A percentile compares a stretch with the other conserved stretches of the same genome.
These are phyloP conservation scores for Trichoderma sp. DNA, from an alignment of 2,329 filamentous ascomycete genomes.

Conservation along the genomic window DNA sequence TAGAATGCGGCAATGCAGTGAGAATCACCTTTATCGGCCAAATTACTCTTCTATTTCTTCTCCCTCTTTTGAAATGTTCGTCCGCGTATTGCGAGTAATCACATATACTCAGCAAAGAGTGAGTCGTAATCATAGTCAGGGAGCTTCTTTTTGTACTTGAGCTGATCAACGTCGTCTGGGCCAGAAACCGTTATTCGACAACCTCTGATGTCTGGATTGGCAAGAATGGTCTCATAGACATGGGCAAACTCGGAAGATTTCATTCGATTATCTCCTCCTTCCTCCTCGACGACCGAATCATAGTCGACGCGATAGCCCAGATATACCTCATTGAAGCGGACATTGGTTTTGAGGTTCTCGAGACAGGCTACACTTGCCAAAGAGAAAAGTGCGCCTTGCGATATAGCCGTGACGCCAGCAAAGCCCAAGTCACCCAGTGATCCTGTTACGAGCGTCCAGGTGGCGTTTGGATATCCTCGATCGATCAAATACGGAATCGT, in stretches of 20 bases:
- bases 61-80: not conserved
- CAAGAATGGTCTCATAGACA: not conserved
- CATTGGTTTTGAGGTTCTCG: not conserved
- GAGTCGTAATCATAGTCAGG: not conserved
- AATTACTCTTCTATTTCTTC: not conserved
- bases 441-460: not conserved
- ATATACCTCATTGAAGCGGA: not conserved
- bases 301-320: not conserved
- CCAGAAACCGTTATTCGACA: not conserved
- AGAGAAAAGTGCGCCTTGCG: not conserved
- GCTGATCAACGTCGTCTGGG: not conserved
- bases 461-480: not conserved
- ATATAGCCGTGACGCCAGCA: not conserved
- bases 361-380: not conserved
- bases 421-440: not conserved
- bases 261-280: not conserved
- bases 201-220: not conserved
- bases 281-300: not conserved
- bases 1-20: not conserved
- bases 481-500: not conserved
- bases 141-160: not conserved
- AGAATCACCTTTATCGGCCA: not conserved
- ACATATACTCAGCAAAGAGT: not conserved
- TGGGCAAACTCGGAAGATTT: not conserved
- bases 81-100: not conserved